A percentile compares a stretch with the other conserved stretches of the same genome.
phyloP scores from a whole-genome alignment of 768 basidiomycete genomes.

The Coprinellus aureogranulatus region DNA sequence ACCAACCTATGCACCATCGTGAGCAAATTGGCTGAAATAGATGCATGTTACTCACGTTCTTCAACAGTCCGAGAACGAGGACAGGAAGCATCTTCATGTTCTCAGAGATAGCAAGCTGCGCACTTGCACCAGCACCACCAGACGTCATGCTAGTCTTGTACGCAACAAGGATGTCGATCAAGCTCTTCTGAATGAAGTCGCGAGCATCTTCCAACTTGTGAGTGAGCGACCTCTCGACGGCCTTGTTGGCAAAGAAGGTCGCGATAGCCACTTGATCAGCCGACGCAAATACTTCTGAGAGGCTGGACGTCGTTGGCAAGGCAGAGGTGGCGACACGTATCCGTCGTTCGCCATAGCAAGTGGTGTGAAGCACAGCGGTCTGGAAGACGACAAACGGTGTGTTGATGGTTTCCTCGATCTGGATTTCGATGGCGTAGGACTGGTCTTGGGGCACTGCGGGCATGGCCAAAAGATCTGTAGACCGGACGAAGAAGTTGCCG shows the following conservation, averaged over 20 bases:
- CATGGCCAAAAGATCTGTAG: slow-evolving; percentile 93
- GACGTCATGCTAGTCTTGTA: slow-evolving; percentile 98
- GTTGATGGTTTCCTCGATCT: slow-evolving; percentile 92
- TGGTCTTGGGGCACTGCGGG: slow-evolving; percentile 94
- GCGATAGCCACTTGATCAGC: slow-evolving; percentile 86
- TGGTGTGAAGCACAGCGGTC: slow-evolving; percentile 94
- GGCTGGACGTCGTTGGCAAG: slow-evolving; percentile 80
- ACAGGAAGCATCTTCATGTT: slow-evolving; percentile 95
- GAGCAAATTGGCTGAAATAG: neutral
- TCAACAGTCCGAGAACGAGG: slow-evolving; percentile 83
- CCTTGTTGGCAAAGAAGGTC: slow-evolving; percentile 86
- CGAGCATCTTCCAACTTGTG: slow-evolving; percentile 88
- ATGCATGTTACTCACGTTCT: slow-evolving; percentile 64
- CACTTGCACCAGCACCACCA: slow-evolving; percentile 88
- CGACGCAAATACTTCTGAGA: slow-evolving; percentile 87
- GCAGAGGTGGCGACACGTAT: slow-evolving; percentile 89
- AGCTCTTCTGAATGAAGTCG: slow-evolving; percentile 77
- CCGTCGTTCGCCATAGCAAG: slow-evolving; percentile 87
- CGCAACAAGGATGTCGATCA: slow-evolving; percentile 79
- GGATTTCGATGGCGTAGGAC: slow-evolving; percentile 92
- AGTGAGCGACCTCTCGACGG: slow-evolving; percentile 82
- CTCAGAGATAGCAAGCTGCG: slow-evolving; percentile 87
- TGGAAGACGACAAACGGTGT: slow-evolving; percentile 91
- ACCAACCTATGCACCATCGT: slow-evolving; percentile 60
- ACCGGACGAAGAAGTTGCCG: slow-evolving; percentile 97